Base-by-base conservation (phyloP, 2,329 filamentous ascomycete species). In the Fusarium brevicatenulatum region DNA sequence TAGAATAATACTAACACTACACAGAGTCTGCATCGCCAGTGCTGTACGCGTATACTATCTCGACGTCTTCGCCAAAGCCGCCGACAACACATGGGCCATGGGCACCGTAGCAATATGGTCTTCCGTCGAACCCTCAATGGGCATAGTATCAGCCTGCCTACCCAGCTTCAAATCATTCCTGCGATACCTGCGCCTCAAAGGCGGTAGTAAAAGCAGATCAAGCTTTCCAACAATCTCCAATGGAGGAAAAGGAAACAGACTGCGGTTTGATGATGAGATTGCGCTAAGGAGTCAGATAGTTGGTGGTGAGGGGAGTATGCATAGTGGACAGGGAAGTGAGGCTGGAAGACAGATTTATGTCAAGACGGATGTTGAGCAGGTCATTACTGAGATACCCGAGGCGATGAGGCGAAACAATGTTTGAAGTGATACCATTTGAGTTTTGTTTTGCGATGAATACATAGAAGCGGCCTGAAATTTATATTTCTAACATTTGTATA, bases 71-170 rank as follows among this genome's bases (percentile, higher is more conserved):
- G 4, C 52, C 16, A 58, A 34, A 46, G 50, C 46, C 2, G 9
- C 36, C 19, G 66, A 69, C 10, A 30, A 23, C 16, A 69, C 66
- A 25, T 69, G 66, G 66, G 37, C 42, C 0, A 69, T 69, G 66
- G 66, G 66, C 1, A 37, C 66, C 9, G 65, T 69, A 19, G 65
- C 65, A 4, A 69, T 70, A 7, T 70, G 58, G 66, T 69, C 66
- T 9, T 69, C 66, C 0, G 66, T 70, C 1, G 66, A 69, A 4
- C 66, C 66, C 4, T 69, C 66, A 9, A 37, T 69, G 28, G 66
- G 66, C 13, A 69, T 70, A 1, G 58, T 70, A 2, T 69, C 66
- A 15, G 66, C 66, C 0, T 69, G 66, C 13, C 19, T 69, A 1
- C 66, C 66, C 2, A 69, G 66, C 46, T 69, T 69, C 58, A 69